Percentiles rank a stretch among this genome's conserved stretches.
These are phyloP conservation scores for Heliamphora exappendiculata DNA, from an alignment of 148 eudicot genomes.

Conservation along the genomic window DNA sequence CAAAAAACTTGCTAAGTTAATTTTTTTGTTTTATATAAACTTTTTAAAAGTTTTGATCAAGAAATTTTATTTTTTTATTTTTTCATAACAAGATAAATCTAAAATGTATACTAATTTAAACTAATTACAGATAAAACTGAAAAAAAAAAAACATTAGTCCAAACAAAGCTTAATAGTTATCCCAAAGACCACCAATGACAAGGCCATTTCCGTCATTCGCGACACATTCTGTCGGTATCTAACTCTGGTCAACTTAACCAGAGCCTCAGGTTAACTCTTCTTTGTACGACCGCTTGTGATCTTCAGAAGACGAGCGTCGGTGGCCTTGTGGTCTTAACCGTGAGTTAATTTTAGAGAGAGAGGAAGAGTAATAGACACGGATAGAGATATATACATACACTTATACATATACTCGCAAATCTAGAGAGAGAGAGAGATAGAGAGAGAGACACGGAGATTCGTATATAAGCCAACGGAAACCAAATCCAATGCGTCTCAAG, in stretches of 20 bases:
- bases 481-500: slow-evolving; percentile 26
- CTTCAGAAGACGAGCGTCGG: slow-evolving; percentile 40
- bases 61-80: too few species aligned
- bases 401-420: not conserved
- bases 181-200: too few species aligned
- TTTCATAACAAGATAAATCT: too few species aligned
- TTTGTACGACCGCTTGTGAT: slow-evolving; percentile 11
- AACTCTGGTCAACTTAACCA: slow-evolving; percentile 38
- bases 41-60: too few species aligned
- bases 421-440: slow-evolving; percentile 16
- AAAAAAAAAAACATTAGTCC: too few species aligned
- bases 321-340: slow-evolving; percentile 26
- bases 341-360: slow-evolving; percentile 7
- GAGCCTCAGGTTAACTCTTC: slow-evolving; percentile 9
- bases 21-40: too few species aligned
- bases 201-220: slow-evolving; percentile 22
- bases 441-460: slow-evolving; percentile 10
- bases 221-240: slow-evolving; percentile 39
- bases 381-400: not conserved
- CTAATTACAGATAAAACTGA: too few species aligned
- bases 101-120: too few species aligned
- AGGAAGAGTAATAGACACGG: not conserved
- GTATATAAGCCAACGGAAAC: slow-evolving; percentile 25
- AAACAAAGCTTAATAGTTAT: too few species aligned
- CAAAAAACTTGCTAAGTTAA: too few species aligned